Percentiles rank a stretch among this genome's conserved stretches.
Conservation (phyloP, 352 stramenopile genomes). For the Globisporangium mamillatum region DNA sequence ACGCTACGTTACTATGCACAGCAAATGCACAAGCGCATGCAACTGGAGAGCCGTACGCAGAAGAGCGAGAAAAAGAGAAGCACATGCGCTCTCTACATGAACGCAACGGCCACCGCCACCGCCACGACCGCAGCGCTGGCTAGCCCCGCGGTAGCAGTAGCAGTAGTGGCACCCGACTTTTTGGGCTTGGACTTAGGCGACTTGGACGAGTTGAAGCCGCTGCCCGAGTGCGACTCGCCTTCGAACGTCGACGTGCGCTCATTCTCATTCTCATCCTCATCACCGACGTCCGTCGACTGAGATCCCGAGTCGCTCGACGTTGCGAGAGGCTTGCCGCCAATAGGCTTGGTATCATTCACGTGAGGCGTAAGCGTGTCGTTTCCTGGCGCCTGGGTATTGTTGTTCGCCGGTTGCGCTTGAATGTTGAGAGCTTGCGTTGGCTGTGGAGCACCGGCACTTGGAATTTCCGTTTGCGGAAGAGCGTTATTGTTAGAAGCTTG, state of each 20-base stretch:
- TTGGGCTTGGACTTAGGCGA: not conserved
- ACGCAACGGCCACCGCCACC: not conserved
- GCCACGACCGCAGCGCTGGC: not conserved
- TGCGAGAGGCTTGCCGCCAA: not conserved
- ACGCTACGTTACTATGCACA: not conserved
- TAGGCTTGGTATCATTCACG: constrained; percentile 2
- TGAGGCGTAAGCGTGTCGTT: not conserved
- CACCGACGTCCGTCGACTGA: not conserved
- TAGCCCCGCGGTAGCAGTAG: not conserved
- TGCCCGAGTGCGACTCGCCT: not conserved
- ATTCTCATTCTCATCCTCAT: not conserved
- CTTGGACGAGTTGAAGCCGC: not conserved
- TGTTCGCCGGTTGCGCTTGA: not conserved
- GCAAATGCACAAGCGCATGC: not conserved
- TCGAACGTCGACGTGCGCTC: not conserved
- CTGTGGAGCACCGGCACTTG: not conserved
- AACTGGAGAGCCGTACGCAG: not conserved
- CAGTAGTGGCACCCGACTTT: not conserved
- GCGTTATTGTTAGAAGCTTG: too few species aligned
- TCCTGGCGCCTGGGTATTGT: not conserved
- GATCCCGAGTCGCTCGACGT: not conserved
- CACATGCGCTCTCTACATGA: not conserved
- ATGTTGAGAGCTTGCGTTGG: not conserved
- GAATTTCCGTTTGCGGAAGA: too few species aligned
- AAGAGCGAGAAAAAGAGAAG: not conserved